Conservation (phyloP, 768 basidiomycete species). For the Dictyophora rubrovolvata region DNA sequence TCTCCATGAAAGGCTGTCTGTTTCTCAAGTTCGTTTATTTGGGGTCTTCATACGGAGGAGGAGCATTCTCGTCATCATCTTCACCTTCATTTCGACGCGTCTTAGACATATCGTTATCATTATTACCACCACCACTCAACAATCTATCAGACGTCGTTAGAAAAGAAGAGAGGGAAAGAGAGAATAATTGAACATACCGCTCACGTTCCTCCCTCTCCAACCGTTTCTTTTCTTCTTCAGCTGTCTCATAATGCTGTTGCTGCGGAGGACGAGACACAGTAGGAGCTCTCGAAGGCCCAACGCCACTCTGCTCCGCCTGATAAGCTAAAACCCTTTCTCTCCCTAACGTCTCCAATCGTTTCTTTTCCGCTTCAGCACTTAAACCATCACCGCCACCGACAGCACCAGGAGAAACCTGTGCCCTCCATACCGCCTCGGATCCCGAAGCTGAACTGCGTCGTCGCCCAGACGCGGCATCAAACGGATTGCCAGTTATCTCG, state of each 20-base stretch:
- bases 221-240: slow-evolving; percentile 56
- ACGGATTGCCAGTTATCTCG: too few relatives aligned
- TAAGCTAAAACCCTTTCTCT: slow-evolving; percentile 24
- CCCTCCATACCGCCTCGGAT: slow-evolving; percentile 17
- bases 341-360: slow-evolving; percentile 42
- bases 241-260: slow-evolving; percentile 27
- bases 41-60: slow-evolving; percentile 8
- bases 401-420: slow-evolving; percentile 12
- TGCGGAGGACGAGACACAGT: not conserved
- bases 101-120: not conserved
- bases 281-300: not conserved
- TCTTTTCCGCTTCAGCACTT: slow-evolving; percentile 60
- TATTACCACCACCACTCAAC: not conserved
- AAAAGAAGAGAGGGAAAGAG: not conserved
- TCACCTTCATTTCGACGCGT: not conserved
- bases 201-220: slow-evolving; percentile 62
- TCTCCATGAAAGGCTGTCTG: too few relatives aligned
- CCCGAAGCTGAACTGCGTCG: slow-evolving; percentile 7
- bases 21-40: not conserved
- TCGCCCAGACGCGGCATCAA: slow-evolving; percentile 14
- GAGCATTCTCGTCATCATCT: not conserved
- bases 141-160: not conserved
- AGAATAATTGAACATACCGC: slow-evolving; percentile 17
- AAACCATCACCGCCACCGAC: slow-evolving; percentile 22
- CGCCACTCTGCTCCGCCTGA: slow-evolving; percentile 11